Conservation (phyloP, 148 eudicot species). For the Bassia scoparia region DNA sequence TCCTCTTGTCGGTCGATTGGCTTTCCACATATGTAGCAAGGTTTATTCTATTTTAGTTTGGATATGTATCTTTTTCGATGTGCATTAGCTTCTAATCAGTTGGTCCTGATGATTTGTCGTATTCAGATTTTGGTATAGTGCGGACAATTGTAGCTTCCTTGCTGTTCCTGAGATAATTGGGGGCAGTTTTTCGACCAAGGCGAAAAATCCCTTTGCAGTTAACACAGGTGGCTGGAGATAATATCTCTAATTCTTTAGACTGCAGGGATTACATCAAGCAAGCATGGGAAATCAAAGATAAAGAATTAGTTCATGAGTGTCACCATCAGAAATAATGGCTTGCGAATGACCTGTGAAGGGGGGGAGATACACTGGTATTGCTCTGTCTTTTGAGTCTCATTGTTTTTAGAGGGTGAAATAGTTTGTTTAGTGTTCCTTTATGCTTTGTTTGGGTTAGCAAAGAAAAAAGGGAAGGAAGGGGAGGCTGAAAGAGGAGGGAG, state of each 20-base stretch:
- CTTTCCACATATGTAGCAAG: constrained; percentile 65
- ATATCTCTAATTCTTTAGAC: constrained; percentile 80
- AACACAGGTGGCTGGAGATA: constrained; percentile 88
- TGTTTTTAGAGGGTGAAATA: neutral
- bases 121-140: constrained; percentile 15
- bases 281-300: constrained; percentile 43
- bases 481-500: no score
- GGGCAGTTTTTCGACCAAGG: constrained; percentile 80
- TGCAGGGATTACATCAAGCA: constrained; percentile 40
- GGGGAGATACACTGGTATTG: constrained; percentile 78
- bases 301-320: constrained; percentile 50
- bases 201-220: constrained; percentile 84
- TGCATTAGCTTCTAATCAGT: constrained; percentile 1
- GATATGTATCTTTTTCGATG: neutral
- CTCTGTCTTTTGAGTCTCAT: constrained; percentile 14
- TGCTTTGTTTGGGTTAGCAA: no score
- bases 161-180: constrained; percentile 79
- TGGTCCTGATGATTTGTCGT: constrained; percentile 3
- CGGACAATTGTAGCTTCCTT: constrained; percentile 93
- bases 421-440: neutral
- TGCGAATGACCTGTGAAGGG: constrained; percentile 92
- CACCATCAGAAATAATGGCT: constrained; percentile 46
- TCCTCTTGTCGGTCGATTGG: constrained; percentile 85
- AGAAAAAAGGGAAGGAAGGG: no score
- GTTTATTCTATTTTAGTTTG: constrained; percentile 26